A percentile compares a stretch with the other conserved stretches of the same genome.
Evolutionary conservation across 768 basidiomycete genomes (phyloP).

Genomic region (Hydnomerulius pinastri): DNA sequence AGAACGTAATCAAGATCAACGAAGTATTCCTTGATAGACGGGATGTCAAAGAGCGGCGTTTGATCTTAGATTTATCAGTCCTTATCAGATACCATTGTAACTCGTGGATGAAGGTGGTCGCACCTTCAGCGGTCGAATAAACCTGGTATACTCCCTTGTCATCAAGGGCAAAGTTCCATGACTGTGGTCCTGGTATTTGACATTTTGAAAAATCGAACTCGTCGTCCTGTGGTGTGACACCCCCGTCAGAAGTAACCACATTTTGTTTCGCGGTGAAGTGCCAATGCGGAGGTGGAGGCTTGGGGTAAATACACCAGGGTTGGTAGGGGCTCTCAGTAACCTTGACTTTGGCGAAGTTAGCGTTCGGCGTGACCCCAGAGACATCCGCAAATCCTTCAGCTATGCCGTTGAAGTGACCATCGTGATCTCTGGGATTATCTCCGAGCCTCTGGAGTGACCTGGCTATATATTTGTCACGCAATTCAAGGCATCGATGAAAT

Average conservation of each 20-base stretch:
- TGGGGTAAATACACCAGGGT: slow-evolving; percentile 89
- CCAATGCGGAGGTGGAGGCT: slow-evolving; percentile 95
- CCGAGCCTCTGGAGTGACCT: slow-evolving; percentile 89
- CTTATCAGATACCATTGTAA: neutral
- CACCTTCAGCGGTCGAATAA: slow-evolving; percentile 42
- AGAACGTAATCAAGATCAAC: slow-evolving; percentile 92
- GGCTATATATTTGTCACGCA: slow-evolving; percentile 94
- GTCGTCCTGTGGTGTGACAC: slow-evolving; percentile 30
- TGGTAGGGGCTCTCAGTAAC: slow-evolving; percentile 37
- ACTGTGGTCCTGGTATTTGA: slow-evolving; percentile 65
- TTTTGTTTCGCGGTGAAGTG: slow-evolving; percentile 68
- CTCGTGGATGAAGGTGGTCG: neutral
- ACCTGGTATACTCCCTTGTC: slow-evolving; percentile 92
- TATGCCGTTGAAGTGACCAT: slow-evolving; percentile 73
- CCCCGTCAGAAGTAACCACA: slow-evolving; percentile 43
- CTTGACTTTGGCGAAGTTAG: slow-evolving; percentile 34
- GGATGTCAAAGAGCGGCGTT: slow-evolving; percentile 74
- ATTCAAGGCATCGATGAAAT: slow-evolving; percentile 81
- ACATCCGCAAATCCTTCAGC: slow-evolving; percentile 63
- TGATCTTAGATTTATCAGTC: slow-evolving; percentile 30
- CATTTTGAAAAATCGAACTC: slow-evolving; percentile 74
- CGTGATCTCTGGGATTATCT: slow-evolving; percentile 92
- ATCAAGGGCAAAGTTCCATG: slow-evolving; percentile 74
- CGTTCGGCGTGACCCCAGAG: slow-evolving; percentile 67
- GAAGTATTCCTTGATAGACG: slow-evolving; percentile 92